Evolutionary conservation across 495 filamentous ascomycete genomes (phyloP).

Genomic region (Trichoderma parareesei): DNA sequence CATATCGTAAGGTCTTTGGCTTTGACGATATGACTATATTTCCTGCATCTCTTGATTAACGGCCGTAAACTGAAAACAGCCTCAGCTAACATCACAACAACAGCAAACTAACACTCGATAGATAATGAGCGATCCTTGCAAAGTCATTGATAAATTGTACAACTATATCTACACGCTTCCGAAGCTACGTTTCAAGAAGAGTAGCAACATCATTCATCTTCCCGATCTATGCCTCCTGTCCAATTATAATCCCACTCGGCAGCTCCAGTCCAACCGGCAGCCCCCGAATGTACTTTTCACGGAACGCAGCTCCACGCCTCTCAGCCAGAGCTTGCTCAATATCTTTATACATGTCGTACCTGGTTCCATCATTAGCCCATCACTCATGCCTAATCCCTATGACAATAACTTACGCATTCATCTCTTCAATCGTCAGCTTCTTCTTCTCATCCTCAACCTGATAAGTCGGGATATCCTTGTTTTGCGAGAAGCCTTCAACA

Average conservation of each 20-base stretch:
- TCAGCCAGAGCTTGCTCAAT: conserved; percentile 32
- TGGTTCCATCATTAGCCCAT: conserved; percentile 13
- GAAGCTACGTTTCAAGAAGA: too few relatives aligned
- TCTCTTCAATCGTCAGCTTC: conserved; percentile 43
- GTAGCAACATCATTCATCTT: background rate
- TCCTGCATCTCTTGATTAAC: too few relatives aligned
- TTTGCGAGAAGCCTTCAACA: conserved; percentile 35
- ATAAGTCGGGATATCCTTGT: conserved; percentile 34
- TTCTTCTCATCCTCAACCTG: conserved; percentile 37
- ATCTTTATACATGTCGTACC: conserved; percentile 43
- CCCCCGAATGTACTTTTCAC: conserved; percentile 26
- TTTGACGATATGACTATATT: too few relatives aligned
- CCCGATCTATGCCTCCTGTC: background rate
- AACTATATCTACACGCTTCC: too few relatives aligned
- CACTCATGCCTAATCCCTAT: too few relatives aligned
- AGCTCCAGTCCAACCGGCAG: conserved; percentile 33
- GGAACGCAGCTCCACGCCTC: conserved; percentile 20
- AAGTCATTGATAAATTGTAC: too few relatives aligned
- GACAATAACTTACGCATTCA: conserved; percentile 36
- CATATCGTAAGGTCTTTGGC: too few relatives aligned
- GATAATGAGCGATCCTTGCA: too few relatives aligned
- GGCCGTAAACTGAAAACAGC: too few relatives aligned
- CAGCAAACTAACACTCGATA: too few relatives aligned
- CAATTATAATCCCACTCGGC: conserved; percentile 26
- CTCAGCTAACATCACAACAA: too few relatives aligned